Evolutionary conservation across 345 rosid genomes (phyloP), one percentile per base, ranked within the genome.

Genomic region (Microthlaspi erraticum): DNA sequence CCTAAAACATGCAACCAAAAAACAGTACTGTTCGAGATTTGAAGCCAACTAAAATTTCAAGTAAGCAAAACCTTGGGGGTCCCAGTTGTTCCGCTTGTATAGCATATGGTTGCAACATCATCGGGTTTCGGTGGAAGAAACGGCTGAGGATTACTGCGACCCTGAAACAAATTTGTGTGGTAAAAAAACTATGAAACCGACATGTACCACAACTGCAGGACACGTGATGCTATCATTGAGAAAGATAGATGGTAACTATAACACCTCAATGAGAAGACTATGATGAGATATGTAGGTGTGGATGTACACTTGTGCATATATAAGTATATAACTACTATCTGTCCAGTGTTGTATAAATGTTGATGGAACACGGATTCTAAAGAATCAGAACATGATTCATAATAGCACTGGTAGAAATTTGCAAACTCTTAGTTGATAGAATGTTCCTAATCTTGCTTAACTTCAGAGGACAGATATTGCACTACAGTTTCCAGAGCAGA

Each of bases 21-120:
- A 55, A 44, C 20, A 55, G 5, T 14, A 39, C 12, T 20, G 60
- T 23, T 39, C 10, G 32, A 55, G n/a, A 37, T 68, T 54, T 54
- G 13, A 53, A 68, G 38, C 60, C 33, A 57, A 72, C 23, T 34
- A 9, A 23, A 36, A 51, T 42, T 53, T 33, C 41, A 59, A 63
- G 50, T 52, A 64, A 66, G 63, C 0, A 54, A 39, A 81, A 94
- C 99, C 97, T 94, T 94, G 62, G 99, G 99, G 44, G 88, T 89
- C 65, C 99, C 99, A 42, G 99, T 94, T 65, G 99, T 94, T 66
- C 99, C 99, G 72, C 99, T 94, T 8, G 99, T 94, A 72, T 94
- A 93, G 87, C 98, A 93, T 76, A 93, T 82, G 14, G 98, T 93
- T 32, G 97, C 98, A 83, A 84, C 64, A 84, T 89, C 92, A 49